Percentiles rank a stretch among this genome's conserved stretches.
Evolutionary conservation across 768 basidiomycete genomes (phyloP).

Genomic region (Boletus reticuloceps): DNA sequence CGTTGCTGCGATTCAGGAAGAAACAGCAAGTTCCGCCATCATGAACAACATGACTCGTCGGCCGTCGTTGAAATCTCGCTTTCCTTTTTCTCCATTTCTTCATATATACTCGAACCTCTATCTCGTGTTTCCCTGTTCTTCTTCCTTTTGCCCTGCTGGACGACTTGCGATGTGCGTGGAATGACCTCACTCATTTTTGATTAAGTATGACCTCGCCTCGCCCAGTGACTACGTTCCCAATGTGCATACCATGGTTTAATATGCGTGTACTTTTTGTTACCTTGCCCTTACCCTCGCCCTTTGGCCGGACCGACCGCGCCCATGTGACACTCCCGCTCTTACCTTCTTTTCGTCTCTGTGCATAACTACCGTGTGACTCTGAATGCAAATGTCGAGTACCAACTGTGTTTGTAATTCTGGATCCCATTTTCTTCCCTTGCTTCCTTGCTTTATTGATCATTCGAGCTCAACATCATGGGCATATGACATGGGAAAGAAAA

Average conservation of each 20-base stretch:
- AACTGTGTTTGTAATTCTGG: conserved; percentile 24
- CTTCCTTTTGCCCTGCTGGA: background rate
- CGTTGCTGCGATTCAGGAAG: conserved; percentile 77
- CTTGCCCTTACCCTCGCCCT: background rate
- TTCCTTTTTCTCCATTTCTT: conserved; percentile 2
- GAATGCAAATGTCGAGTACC: conserved; percentile 11
- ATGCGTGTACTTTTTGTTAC: too few relatives aligned
- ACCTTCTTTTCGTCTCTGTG: conserved; percentile 2
- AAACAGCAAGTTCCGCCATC: conserved; percentile 50
- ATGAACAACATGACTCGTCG: conserved; percentile 9
- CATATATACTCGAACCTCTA: conserved; percentile 16
- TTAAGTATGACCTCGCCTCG: too few relatives aligned
- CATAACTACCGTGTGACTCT: background rate
- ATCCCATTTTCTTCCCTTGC: background rate
- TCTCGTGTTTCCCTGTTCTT: background rate
- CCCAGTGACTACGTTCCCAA: background rate
- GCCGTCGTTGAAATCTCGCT: background rate
- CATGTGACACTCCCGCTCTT: too few relatives aligned
- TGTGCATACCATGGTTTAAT: background rate
- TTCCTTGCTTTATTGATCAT: too few relatives aligned
- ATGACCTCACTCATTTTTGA: too few relatives aligned
- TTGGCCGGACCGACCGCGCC: background rate
- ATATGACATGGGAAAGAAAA: too few relatives aligned
- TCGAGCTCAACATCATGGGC: too few relatives aligned
- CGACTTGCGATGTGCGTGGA: background rate